Evolutionary conservation across 1,139 yeast genomes (phyloP), one percentile per base, ranked within the genome.

Genomic region (Pichia sp.): DNA sequence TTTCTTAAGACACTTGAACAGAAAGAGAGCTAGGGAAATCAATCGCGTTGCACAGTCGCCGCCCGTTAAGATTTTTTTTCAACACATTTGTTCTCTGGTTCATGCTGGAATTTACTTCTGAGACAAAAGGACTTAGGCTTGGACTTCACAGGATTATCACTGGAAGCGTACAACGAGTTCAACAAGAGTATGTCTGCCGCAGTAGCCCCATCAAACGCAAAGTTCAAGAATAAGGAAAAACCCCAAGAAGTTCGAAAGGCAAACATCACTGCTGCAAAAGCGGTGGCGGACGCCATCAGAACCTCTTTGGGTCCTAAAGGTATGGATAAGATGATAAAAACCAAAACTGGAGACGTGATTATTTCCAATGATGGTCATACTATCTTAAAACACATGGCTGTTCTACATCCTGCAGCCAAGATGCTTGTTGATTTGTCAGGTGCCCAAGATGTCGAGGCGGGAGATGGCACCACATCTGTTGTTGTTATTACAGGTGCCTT

Each of bases 301-400:
- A 93, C 99, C 3, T 90, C 98, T 10, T 76, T 93, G 57, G 99
- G 99, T 40, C 99, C 99, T 53, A 92, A 90, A 71, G 99, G 99
- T 58, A 93, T 93, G 99, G 99, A 93, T 72, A 95, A 95, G 76
- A 93, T 93, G 99, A 89, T 89, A 74, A 90, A 89, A 72, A 90
- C 98, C 38, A 87, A 92, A 54, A 81, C 81, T 52, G 98, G 98
- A 43, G 93, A 93, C 67, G 88, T 92, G 64, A 87, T 93, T 67
- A 90, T 95, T 63, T 90, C 98, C 60, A 95, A 93, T 70, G 99
- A 93, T 73, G 99, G 99, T 45, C 98, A 95, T 69, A 90, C 98
- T 19, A 93, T 93, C 65, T 77, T 93, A 64, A 87, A 90, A 67
- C 98, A 95, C 69, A 92, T 93, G 95, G 98, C 97, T 8, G 96